These are phyloP conservation scores for Coelastrella sp. DNA, from an alignment of 139 green algal genomes.

Conservation along the genomic window DNA sequence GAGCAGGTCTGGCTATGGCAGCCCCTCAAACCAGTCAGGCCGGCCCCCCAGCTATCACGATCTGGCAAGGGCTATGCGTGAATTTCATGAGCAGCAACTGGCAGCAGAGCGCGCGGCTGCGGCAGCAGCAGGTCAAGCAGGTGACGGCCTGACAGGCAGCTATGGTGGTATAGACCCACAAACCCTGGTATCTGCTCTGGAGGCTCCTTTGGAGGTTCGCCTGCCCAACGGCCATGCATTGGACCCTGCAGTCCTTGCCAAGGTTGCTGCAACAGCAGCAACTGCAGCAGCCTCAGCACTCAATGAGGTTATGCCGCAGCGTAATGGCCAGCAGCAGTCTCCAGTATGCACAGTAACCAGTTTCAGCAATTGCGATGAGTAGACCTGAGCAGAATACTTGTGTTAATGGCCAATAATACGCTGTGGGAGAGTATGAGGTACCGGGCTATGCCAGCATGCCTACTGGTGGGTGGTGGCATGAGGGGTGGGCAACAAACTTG, in stretches of 20 bases:
- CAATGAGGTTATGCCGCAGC: conserved; percentile 42
- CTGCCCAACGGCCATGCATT: conserved; percentile 14
- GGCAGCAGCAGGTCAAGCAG: background rate
- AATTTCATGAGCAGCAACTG: conserved; percentile 49
- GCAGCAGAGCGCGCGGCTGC: conserved; percentile 37
- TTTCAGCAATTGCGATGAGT: conserved; percentile 24
- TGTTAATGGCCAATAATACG: background rate
- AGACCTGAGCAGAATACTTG: background rate
- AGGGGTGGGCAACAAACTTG: too few species aligned
- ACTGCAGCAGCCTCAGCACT: conserved; percentile 29
- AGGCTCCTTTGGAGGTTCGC: conserved; percentile 11
- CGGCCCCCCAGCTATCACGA: conserved; percentile 45
- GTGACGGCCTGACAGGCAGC: background rate
- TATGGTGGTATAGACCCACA: background rate
- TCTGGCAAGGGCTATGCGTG: conserved; percentile 37
- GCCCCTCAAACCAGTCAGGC: background rate
- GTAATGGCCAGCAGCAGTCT: conserved; percentile 31
- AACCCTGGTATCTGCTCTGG: conserved; percentile 1
- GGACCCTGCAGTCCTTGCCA: conserved; percentile 32
- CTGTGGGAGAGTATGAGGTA: background rate
- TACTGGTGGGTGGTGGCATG: background rate
- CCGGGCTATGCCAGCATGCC: background rate
- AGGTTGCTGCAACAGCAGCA: conserved; percentile 40
- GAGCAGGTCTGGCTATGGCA: conserved; percentile 24
- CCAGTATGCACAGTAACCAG: conserved; percentile 23